Evolutionary conservation across 306 rosid species (phyloP).

Genomic region (Morella rubra): DNA sequence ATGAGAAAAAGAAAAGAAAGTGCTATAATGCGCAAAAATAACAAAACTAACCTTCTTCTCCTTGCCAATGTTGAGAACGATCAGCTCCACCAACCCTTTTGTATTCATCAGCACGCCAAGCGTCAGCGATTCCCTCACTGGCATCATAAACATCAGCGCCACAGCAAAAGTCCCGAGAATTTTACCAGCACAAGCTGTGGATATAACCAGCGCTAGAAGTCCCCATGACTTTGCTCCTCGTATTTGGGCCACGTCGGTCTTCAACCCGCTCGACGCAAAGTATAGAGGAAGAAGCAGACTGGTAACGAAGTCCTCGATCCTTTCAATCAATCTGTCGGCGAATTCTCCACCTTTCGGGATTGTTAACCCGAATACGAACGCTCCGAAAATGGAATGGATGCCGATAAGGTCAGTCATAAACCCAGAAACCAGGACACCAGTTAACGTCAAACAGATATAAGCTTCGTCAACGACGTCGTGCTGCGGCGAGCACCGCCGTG

Average conservation of each 20-base stretch:
- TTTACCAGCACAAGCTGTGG: conserved; percentile 79
- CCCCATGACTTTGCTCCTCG: conserved; percentile 70
- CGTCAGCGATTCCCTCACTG: conserved; percentile 61
- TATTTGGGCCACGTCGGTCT: conserved; percentile 71
- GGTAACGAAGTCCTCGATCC: conserved; percentile 82
- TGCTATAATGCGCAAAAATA: not conserved
- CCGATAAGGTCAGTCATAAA: conserved; percentile 77
- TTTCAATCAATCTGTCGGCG: conserved; percentile 54
- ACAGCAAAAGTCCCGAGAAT: conserved; percentile 69
- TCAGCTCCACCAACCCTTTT: conserved; percentile 90
- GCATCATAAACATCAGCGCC: conserved; percentile 65
- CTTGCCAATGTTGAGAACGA: conserved; percentile 89
- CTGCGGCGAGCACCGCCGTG: conserved; percentile 39
- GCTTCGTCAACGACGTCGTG: conserved; percentile 47
- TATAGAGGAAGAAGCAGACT: conserved; percentile 78
- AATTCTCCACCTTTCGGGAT: conserved; percentile 65
- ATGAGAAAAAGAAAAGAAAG: not conserved
- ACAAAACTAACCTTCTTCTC: conserved; percentile 70
- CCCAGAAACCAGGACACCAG: conserved; percentile 70
- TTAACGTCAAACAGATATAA: conserved; percentile 61
- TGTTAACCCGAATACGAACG: conserved; percentile 76
- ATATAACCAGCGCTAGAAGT: conserved; percentile 51
- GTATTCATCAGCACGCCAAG: conserved; percentile 93
- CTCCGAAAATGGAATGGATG: conserved; percentile 83
- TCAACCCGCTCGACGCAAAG: conserved; percentile 85